Evolutionary conservation across 805 yeast species (phyloP).

Genomic region (Jamesozyma piceae): DNA sequence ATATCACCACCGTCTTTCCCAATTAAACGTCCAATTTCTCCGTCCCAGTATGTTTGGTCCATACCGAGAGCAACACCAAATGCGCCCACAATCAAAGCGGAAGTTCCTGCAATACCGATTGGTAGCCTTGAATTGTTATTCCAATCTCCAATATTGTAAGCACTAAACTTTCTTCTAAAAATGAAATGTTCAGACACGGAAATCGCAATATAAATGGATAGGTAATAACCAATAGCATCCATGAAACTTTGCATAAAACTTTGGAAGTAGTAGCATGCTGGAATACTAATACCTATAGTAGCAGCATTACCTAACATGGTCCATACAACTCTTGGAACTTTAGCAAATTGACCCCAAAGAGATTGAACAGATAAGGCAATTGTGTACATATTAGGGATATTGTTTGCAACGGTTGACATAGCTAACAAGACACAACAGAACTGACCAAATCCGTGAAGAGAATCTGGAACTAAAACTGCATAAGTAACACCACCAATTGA

Average conservation of each 20-base stretch:
- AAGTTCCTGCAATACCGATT: conserved; percentile 64
- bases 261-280: conserved; percentile 69
- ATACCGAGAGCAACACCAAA: conserved; percentile 85
- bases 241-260: conserved; percentile 73
- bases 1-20: conserved; percentile 71
- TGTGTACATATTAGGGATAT: conserved; percentile 89
- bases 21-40: conserved; percentile 52
- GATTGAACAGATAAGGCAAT: conserved; percentile 80
- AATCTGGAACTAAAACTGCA: conserved; percentile 64
- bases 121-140: conserved; percentile 51
- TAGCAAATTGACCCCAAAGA: conserved; percentile 60
- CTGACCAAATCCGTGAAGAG: conserved; percentile 79
- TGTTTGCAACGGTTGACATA: conserved; percentile 79
- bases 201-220: conserved; percentile 75
- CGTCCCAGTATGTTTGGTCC: conserved; percentile 76
- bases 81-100: conserved; percentile 74
- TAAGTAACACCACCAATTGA: conserved; percentile 76
- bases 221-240: conserved; percentile 85
- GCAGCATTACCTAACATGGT: conserved; percentile 63
- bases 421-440: conserved; percentile 79
- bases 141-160: conserved; percentile 56
- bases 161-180: conserved; percentile 52
- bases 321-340: conserved; percentile 77
- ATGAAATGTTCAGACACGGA: conserved; percentile 70
- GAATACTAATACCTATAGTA: conserved; percentile 78